Base-by-base conservation (phyloP, 2,329 filamentous ascomycete genomes). In the Zasmidium angulare region DNA sequence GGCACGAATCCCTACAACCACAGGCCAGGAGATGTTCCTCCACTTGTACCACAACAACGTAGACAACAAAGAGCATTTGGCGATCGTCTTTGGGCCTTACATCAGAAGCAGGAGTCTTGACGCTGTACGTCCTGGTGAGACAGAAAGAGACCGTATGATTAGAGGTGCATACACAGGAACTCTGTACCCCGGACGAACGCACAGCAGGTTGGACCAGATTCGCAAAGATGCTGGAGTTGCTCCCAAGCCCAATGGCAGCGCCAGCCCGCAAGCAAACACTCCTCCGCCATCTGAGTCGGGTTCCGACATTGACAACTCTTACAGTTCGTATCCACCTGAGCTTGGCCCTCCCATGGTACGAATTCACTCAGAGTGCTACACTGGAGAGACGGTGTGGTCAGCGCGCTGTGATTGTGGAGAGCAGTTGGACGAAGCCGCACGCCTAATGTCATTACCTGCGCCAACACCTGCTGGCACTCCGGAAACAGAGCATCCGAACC, bases 361-460 rank as follows among this genome's bases (percentile, higher is more conserved):
- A 58, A 99, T 99, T 72, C 95, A 99, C 75, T 96, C 91, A 2
- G 95, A 99, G 76, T 99, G 95, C 78, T 99, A 99, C 76, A 99
- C 95, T 0, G 95, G 95, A 60, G 95, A 99, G 80, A 99, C 95
- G 0, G 95, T 96, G 0, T 98, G 95, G 95, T 97, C 93, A 7
- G 93, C 95, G 36, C 87, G 95, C 24, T 99, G 95, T 78, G 95
- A 99, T 77, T 99, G 95, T 74, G 95, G 95, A 58, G 95, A 99
- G 77, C 95, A 99, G 75, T 83, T 99, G 1, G 95, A 99, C 74
- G 95, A 99, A 78, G 95, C 95, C 1, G 95, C 93, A 1, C 85
- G 95, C 23, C 79, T 99, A 1, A 99, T 99, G 95, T 89, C 66
- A 19, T 53, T 72, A 21, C 71, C 71, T 21, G 58, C 63, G 24